Conservation (phyloP, 164 flowering plant genomes). For the Kingdonia uniflora region DNA sequence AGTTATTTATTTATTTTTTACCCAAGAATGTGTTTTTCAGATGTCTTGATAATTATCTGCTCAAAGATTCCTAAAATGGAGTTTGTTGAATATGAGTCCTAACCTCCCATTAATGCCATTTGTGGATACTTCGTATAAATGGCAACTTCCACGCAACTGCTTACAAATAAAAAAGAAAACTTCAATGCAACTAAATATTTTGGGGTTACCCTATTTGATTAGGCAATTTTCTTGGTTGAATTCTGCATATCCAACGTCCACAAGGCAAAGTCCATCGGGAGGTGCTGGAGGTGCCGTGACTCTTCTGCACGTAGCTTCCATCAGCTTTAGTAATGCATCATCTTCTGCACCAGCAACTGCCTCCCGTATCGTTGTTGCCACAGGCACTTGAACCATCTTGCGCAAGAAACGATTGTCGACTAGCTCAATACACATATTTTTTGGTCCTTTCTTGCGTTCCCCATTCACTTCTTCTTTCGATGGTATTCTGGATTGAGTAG, state of each 20-base stretch:
- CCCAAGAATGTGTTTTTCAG: too few species aligned
- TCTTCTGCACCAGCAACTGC: slow-evolving; percentile 94
- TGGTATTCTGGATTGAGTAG: slow-evolving; percentile 55
- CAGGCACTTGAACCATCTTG: slow-evolving; percentile 97
- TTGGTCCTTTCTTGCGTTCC: slow-evolving; percentile 22
- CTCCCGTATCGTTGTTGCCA: slow-evolving; percentile 82
- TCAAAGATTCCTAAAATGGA: too few species aligned
- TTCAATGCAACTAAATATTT: too few species aligned
- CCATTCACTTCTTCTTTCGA: slow-evolving; percentile 24
- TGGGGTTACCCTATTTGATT: slow-evolving; percentile 24
- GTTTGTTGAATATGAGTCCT: too few species aligned
- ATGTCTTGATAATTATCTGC: too few species aligned
- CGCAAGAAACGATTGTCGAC: slow-evolving; percentile 91
- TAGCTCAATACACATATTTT: slow-evolving; percentile 88
- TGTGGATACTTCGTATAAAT: too few species aligned
- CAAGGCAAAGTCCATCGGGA: slow-evolving; percentile 86
- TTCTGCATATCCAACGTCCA: slow-evolving; percentile 75
- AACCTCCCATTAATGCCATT: too few species aligned
- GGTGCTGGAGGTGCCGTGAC: slow-evolving; percentile 99
- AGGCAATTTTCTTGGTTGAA: slow-evolving; percentile 45
- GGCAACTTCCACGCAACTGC: too few species aligned
- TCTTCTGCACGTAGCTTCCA: slow-evolving; percentile 91
- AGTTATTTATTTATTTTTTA: too few species aligned
- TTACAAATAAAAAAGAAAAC: too few species aligned
- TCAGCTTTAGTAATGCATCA: slow-evolving; percentile 65